These are phyloP conservation scores for Biscogniauxia marginata DNA, from an alignment of 2,329 filamentous ascomycete species.

Conservation along the genomic window DNA sequence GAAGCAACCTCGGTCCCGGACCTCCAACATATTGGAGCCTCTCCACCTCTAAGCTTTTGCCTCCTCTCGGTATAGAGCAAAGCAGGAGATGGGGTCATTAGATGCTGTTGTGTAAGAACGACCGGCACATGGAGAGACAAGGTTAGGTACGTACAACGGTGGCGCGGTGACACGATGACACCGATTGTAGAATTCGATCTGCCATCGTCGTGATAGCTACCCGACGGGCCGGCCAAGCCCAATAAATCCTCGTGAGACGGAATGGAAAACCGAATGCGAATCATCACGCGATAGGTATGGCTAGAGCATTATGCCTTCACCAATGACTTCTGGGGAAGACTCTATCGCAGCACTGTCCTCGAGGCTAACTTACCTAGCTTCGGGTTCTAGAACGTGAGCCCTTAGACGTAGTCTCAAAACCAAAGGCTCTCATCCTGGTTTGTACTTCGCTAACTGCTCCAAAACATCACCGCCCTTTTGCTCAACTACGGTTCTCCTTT, in stretches of 20 bases:
- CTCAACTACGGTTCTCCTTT: neutral
- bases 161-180: neutral
- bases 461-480: neutral
- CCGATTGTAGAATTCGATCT: no score
- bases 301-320: no score
- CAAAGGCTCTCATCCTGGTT: neutral
- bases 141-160: neutral
- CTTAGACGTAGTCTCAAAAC: neutral
- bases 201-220: neutral
- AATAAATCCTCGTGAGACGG: neutral
- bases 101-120: neutral
- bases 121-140: neutral
- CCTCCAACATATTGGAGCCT: neutral
- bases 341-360: neutral
- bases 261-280: no score
- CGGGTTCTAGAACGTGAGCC: neutral
- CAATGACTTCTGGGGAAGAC: neutral
- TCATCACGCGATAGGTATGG: neutral
- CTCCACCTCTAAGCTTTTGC: neutral
- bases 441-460: neutral
- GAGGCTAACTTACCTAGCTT: neutral
- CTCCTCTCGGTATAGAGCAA: neutral
- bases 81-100: neutral
- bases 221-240: neutral
- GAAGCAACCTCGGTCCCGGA: neutral